Conservation (phyloP, 2,329 filamentous ascomycete genomes). For the Neofusicoccum parvum region DNA sequence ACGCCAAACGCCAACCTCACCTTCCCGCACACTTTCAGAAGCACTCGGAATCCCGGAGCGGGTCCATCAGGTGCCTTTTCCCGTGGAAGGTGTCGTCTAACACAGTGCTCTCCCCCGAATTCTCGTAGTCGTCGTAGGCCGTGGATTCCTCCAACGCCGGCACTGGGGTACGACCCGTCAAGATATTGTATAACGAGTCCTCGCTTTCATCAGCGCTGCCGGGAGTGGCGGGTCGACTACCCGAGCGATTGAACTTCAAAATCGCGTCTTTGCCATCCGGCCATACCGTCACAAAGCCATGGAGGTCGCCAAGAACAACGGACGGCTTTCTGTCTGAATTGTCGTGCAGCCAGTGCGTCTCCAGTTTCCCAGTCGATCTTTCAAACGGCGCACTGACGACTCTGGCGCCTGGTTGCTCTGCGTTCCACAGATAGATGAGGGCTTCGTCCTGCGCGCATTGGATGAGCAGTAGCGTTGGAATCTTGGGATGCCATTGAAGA, state of each 20-base stretch:
- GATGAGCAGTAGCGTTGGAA: slow-evolving; percentile 42
- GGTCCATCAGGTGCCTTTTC: slow-evolving; percentile 21
- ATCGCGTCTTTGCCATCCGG: slow-evolving; percentile 30
- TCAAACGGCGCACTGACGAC: slow-evolving; percentile 27
- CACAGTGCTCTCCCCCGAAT: slow-evolving; percentile 29
- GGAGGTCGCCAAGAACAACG: not conserved
- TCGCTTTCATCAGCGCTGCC: slow-evolving; percentile 43
- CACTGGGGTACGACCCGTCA: slow-evolving; percentile 49
- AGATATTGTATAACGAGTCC: slow-evolving; percentile 51
- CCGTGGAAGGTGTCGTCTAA: slow-evolving; percentile 16
- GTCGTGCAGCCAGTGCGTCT: slow-evolving; percentile 25
- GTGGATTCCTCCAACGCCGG: slow-evolving; percentile 31
- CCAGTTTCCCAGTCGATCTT: slow-evolving; percentile 6
- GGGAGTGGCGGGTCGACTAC: slow-evolving; percentile 25
- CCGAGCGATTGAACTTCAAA: slow-evolving; percentile 28
- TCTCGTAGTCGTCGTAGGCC: slow-evolving; percentile 26
- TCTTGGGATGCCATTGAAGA: slow-evolving; percentile 47
- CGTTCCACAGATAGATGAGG: slow-evolving; percentile 43
- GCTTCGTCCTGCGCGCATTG: slow-evolving; percentile 45
- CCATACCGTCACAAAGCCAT: slow-evolving; percentile 18
- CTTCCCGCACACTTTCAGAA: not conserved
- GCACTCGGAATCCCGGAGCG: slow-evolving; percentile 20
- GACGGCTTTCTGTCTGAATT: slow-evolving; percentile 34
- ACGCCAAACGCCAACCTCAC: slow-evolving; percentile 2
- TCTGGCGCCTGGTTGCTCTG: slow-evolving; percentile 4